Base-by-base conservation (phyloP, 495 filamentous ascomycete species). In the Neurospora sp. region DNA sequence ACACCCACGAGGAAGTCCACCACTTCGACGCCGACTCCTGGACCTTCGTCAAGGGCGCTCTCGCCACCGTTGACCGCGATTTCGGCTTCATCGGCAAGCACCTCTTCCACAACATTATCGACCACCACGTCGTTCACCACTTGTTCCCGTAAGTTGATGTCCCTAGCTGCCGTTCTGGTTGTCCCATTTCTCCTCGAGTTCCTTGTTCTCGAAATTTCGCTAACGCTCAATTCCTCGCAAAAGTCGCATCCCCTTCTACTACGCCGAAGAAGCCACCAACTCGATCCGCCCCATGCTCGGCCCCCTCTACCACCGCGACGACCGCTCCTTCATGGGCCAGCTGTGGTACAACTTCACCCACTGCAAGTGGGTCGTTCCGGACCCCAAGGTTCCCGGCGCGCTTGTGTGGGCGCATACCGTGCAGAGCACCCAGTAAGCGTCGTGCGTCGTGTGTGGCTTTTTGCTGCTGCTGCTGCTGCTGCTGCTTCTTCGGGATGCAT, bases 51-150 rank as follows among this genome's bases (percentile, higher is more conserved):
- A 93, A 93, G 80, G 94, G 94, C 42, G 93, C 94, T 44, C 90
- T 93, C 44, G 90, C 91, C 71, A 97, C 93, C 42, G 92, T 97
- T 71, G 94, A 97, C 80, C 92, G 94, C 75, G 92, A 94, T 76
- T 92, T 94, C 78, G 93, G 93, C 70, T 96, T 93, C 81, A 90
- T 94, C 76, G 94, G 94, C 72, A 90, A 91, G 72, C 88, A 91
- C 76, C 85, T 97, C 76, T 88, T 97, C 84, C 93, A 97, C 84
- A 91, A 92, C 79, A 95, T 96, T 81, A 92, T 95, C 81, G 93
- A 97, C 82, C 92, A 91, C 71, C 93, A 96, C 84, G 93, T 97
- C 72, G 86, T 95, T n/a, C 93, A 97, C 85, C 93, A 96, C 84
- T 89, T 93, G 76, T 89, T 96, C 79, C 79, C 79, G 79, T 81